Evolutionary conservation across 129 eudicot genomes (phyloP).

Genomic region (Saposhnikovia divaricata): DNA sequence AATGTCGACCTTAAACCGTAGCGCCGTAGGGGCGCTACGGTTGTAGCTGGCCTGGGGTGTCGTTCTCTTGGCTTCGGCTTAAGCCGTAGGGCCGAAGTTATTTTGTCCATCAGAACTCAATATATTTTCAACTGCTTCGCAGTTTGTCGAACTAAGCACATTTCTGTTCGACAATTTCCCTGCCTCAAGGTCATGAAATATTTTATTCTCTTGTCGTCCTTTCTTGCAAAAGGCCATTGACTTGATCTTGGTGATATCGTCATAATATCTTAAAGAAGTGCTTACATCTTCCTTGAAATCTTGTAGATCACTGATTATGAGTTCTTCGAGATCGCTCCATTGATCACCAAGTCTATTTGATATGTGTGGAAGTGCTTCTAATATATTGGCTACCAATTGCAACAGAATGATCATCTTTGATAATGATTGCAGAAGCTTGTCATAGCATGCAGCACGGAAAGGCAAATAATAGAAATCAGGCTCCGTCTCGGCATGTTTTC

Average conservation of each 20-base stretch:
- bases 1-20: too few species aligned
- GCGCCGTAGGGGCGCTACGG: too few species aligned
- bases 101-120: too few species aligned
- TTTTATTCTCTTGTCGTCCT: constrained; percentile 17
- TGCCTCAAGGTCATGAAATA: constrained; percentile 34
- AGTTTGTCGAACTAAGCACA: not conserved
- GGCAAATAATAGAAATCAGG: constrained; percentile 71
- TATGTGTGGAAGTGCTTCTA: constrained; percentile 27
- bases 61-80: too few species aligned
- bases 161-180: constrained; percentile 18
- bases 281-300: constrained; percentile 28
- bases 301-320: constrained; percentile 24
- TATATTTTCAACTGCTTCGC: constrained; percentile 13
- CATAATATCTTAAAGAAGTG: constrained; percentile 30
- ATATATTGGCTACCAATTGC: constrained; percentile 29
- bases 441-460: constrained; percentile 38
- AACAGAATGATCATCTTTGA: constrained; percentile 44
- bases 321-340: constrained; percentile 41
- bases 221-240: constrained; percentile 14
- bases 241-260: constrained; percentile 22
- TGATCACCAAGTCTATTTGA: constrained; percentile 14
- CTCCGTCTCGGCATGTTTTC: constrained; percentile 44
- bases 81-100: too few species aligned
- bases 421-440: constrained; percentile 26
- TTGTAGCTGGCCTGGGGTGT: too few species aligned